Base-by-base conservation (phyloP, 1,139 yeast species). In the Pichia sp. region DNA sequence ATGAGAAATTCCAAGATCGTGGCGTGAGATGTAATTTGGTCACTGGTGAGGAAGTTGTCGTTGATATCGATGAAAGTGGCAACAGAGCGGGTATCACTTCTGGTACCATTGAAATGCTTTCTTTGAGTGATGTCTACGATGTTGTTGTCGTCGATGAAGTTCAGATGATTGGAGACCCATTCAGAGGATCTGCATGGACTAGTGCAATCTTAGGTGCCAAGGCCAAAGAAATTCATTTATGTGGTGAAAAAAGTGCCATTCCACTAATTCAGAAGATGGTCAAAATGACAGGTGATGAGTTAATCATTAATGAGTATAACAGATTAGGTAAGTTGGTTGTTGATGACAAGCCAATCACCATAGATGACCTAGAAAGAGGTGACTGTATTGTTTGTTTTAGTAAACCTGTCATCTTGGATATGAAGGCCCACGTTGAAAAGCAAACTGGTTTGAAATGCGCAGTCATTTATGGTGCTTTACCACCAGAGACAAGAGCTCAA, bases 181-280 rank as follows among this genome's bases (percentile, higher is more conserved):
- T 64, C 21, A 63, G 99, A 45, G 99, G 99, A 0, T 79, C 85
- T 62, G 94, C 96, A 0, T 91, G 98, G 98, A 84, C 96, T 0
- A 77, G 77, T 50, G 97, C 96, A 0, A 66, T 91, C 3, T 62
- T 91, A 34, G 98, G 97, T 3, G 94, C 79, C 0, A 74, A 74
- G 42, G 94, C 97, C 4, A 74, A 75, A 40, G 95, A 87, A 46
- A 66, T 91, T 8, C 97, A 91, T 61, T 57, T 88, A 19, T 91
- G 99, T 62, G 99, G 99, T 23, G 99, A 91, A 54, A 82, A 75
- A 37, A 74, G 93, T 50, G 78, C 88, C 0, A 81, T 86, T 14
- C 75, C 77, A 0, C 56, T 88, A 24, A 66, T 93, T 11, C 50
- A 68, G 41, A 64, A 69, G 40, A 59, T 91, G 13, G 77, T 74